Conservation (phyloP, 1,139 yeast genomes). For the Candida sp. region DNA sequence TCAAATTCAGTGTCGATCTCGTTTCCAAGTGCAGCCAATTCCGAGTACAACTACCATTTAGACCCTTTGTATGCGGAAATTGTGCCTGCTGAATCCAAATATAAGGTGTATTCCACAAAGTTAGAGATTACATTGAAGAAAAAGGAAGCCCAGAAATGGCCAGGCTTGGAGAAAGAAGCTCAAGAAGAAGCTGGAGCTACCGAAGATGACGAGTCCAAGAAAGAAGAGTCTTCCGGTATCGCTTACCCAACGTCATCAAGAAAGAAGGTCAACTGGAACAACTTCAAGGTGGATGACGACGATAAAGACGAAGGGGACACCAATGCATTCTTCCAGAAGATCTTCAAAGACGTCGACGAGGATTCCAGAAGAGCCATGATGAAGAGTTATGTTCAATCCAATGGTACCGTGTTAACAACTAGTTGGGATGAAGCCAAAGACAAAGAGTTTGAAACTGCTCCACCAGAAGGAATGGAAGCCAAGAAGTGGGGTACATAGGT, state of each 20-base stretch:
- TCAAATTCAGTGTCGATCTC: slow-evolving; percentile 36
- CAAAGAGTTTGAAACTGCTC: slow-evolving; percentile 68
- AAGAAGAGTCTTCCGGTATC: slow-evolving; percentile 7
- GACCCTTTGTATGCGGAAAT: slow-evolving; percentile 58
- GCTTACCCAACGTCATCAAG: slow-evolving; percentile 69
- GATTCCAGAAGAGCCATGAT: slow-evolving; percentile 95
- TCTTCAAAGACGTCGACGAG: slow-evolving; percentile 84
- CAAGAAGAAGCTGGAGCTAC: slow-evolving; percentile 12
- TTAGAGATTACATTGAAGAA: slow-evolving; percentile 65
- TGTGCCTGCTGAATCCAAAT: slow-evolving; percentile 46
- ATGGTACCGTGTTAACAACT: slow-evolving; percentile 93
- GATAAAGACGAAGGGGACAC: slow-evolving; percentile 50
- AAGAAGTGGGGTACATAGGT: slow-evolving; percentile 37
- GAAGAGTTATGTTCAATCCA: slow-evolving; percentile 94
- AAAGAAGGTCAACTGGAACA: slow-evolving; percentile 73
- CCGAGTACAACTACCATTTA: slow-evolving; percentile 53
- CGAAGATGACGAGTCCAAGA: slow-evolving; percentile 4
- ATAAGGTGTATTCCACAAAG: slow-evolving; percentile 70
- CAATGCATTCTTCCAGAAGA: slow-evolving; percentile 72
- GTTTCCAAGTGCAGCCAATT: slow-evolving; percentile 49
- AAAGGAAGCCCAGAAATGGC: slow-evolving; percentile 43
- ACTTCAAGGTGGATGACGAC: slow-evolving; percentile 56
- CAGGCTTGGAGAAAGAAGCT: slow-evolving; percentile 36
- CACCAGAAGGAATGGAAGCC: slow-evolving; percentile 75
- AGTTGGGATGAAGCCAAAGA: slow-evolving; percentile 91